phyloP scores from a whole-genome alignment of 352 stramenopile species.

The Globisporangium recalcitrans region DNA sequence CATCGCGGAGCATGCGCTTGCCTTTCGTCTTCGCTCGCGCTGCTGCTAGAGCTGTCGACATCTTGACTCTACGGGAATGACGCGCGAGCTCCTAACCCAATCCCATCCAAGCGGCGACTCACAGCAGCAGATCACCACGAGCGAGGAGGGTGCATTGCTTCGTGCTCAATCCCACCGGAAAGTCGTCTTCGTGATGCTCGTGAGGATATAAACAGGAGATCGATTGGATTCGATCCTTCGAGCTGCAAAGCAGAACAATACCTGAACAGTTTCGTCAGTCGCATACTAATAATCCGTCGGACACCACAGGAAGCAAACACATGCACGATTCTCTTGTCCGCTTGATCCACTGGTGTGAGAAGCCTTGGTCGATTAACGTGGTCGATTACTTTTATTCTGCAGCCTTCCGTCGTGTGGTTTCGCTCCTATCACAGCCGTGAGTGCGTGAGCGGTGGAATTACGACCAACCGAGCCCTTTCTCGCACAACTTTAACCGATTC shows the following conservation, averaged over 20 bases:
- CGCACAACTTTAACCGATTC: slow-evolving; percentile 36
- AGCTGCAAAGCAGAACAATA: not conserved
- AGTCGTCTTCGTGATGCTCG: not conserved
- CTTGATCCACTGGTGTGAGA: not conserved
- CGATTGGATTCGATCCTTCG: not conserved
- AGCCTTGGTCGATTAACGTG: not conserved
- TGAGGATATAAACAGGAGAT: not conserved
- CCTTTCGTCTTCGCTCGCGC: slow-evolving; percentile 60
- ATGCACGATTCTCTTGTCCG: not conserved
- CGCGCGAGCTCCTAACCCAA: not conserved
- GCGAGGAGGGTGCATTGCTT: not conserved
- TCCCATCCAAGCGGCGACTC: not conserved
- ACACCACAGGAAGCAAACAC: not conserved
- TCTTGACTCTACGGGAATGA: no score
- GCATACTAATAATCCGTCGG: no score
- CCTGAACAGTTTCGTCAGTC: not conserved
- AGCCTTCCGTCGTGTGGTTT: not conserved
- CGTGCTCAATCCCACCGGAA: not conserved
- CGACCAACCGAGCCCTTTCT: not conserved
- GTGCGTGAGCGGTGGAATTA: not conserved
- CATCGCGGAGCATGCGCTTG: slow-evolving; percentile 58
- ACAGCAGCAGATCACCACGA: not conserved
- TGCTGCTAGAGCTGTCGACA: slow-evolving; percentile 60
- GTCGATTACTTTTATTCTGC: slow-evolving; percentile 1
- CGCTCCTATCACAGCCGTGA: not conserved